Conservation (phyloP, 164 flowering plant species). For the Vitis riparia region DNA sequence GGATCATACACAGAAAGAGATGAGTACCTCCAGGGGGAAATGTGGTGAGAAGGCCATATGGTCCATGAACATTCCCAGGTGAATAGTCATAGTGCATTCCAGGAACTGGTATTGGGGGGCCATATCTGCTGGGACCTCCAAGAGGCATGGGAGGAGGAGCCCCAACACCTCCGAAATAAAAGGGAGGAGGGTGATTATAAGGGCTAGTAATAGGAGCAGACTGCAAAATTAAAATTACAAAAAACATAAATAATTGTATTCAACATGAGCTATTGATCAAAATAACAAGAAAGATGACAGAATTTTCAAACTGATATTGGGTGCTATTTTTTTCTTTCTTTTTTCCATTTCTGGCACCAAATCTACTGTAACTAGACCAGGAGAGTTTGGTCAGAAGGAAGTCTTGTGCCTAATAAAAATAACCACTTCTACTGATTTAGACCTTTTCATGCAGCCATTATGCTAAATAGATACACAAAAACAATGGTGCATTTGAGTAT, state of each 20-base stretch:
- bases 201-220: constrained; percentile 29
- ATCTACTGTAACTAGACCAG: background rate
- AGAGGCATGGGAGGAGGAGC: constrained; percentile 35
- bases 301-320: background rate
- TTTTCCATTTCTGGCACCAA: too few species aligned
- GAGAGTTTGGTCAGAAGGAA: background rate
- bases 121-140: constrained; percentile 32
- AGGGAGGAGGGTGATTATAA: constrained; percentile 34
- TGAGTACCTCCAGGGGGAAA: constrained; percentile 38
- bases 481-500: background rate
- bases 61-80: constrained; percentile 29
- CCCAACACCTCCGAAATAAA: constrained; percentile 40
- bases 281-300: background rate
- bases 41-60: constrained; percentile 30
- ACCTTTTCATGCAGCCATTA: too few species aligned
- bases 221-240: constrained; percentile 2
- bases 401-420: too few species aligned
- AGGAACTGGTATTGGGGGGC: constrained; percentile 28
- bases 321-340: background rate
- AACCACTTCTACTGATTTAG: too few species aligned
- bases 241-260: background rate
- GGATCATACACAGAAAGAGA: constrained; percentile 10
- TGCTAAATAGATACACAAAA: background rate
- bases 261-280: background rate
- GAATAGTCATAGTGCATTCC: constrained; percentile 34